Evolutionary conservation across 2,329 filamentous ascomycete genomes (phyloP), one percentile per base, ranked within the genome.

Genomic region (Emericellopsis atlantica): DNA sequence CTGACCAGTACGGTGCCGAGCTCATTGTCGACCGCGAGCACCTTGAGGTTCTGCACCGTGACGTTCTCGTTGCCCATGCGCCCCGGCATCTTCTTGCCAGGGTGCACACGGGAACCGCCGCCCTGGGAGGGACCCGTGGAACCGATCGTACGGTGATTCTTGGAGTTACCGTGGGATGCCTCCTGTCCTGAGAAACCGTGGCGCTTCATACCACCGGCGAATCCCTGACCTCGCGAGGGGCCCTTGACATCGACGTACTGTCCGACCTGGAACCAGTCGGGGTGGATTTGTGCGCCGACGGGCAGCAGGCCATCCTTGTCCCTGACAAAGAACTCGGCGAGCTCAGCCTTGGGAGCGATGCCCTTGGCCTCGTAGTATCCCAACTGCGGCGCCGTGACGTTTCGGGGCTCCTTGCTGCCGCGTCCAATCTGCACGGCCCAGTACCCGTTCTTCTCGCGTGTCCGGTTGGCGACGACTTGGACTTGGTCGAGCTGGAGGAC

Each of bases 11-110:
- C 78, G 52, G 95, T 77, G 16, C 92, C 92, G 54, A 89, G 81
- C 59, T 84, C 81, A 51, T 80, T 74, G 64, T 96, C 88, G 29
- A 95, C 81, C 69, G 87, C 81, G 58, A 98, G 66, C 40, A 98
- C 79, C 64, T 82, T 84, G 51, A 96, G 67, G 63, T 94, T 95
- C 72, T 95, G 89, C 43, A 92, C 74, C 37, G 92, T 98, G 42
- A 88, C 84, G 50, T 77, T 79, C 61, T 94, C 76, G 49, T 83
- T 84, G 48, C 92, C 92, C 92, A 98, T 96, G 44, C 86, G 79
- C 42, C 92, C 92, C 4, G 92, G 79, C 92, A 98, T 98, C 67
- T 88, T 92, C 77, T 98, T 98, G 45, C 92, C 92, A 0, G 92
- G 92, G 56, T 88, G 69, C 21, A 98, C 90, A 64, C 92, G 79